Percentiles rank a stretch among this genome's conserved stretches.
phyloP scores from a whole-genome alignment of 2,329 filamentous ascomycete genomes.

The Aspergillus fructus region DNA sequence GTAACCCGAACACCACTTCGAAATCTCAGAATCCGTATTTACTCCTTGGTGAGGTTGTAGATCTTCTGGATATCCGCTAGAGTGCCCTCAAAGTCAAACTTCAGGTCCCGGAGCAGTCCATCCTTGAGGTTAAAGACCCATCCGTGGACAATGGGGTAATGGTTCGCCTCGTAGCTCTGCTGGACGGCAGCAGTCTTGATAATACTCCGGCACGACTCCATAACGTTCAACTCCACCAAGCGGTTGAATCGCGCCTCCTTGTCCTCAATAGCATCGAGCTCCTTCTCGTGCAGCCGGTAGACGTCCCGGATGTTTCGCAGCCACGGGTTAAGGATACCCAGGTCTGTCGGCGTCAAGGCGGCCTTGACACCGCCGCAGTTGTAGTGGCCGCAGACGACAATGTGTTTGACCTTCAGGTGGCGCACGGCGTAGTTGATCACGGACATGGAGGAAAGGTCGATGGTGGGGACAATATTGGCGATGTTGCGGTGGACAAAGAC shows the following conservation, averaged over 20 bases:
- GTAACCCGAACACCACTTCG: neutral
- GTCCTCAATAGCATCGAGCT: slow-evolving; percentile 53
- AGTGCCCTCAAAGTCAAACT: slow-evolving; percentile 61
- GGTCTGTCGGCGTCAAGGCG: slow-evolving; percentile 62
- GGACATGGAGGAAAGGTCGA: slow-evolving; percentile 31
- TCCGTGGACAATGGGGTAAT: slow-evolving; percentile 69
- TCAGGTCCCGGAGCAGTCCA: slow-evolving; percentile 64
- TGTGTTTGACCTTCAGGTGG: slow-evolving; percentile 59
- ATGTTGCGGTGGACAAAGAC: slow-evolving; percentile 37
- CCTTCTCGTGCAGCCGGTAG: slow-evolving; percentile 68
- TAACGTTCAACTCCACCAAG: slow-evolving; percentile 31
- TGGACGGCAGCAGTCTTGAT: slow-evolving; percentile 55
- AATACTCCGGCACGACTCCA: slow-evolving; percentile 30
- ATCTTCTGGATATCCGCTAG: slow-evolving; percentile 63
- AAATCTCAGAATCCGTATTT: neutral
- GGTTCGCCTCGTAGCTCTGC: slow-evolving; percentile 60
- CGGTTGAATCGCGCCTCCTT: slow-evolving; percentile 24
- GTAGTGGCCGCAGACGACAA: slow-evolving; percentile 69
- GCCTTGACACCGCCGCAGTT: slow-evolving; percentile 67
- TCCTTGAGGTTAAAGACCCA: slow-evolving; percentile 72
- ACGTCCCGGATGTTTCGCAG: slow-evolving; percentile 68
- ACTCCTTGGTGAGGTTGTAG: slow-evolving; percentile 51
- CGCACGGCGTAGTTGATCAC: slow-evolving; percentile 34
- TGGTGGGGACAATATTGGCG: slow-evolving; percentile 32
- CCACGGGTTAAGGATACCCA: slow-evolving; percentile 72